Conservation (phyloP, 768 basidiomycete species). For the Auricularia sp. region DNA sequence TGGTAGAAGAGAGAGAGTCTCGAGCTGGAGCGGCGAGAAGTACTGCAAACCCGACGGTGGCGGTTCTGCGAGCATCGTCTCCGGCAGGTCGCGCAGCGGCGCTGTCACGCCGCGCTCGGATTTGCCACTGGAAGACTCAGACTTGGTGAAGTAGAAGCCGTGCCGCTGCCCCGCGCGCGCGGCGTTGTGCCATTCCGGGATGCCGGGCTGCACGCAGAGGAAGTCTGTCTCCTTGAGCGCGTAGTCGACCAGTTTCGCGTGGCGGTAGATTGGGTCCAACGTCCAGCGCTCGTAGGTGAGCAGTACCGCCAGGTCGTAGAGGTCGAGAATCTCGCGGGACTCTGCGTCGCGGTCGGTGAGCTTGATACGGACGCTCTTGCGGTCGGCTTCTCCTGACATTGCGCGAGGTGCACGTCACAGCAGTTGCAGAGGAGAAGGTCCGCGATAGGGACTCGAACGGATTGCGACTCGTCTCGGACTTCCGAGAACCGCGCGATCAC, state of each 20-base stretch:
- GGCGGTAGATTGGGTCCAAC: constrained; percentile 14
- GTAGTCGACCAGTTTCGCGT: constrained; percentile 14
- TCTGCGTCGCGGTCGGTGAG: too few species aligned
- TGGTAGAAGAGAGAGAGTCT: constrained; percentile 17
- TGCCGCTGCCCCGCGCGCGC: background rate
- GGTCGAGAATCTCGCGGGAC: constrained; percentile 7
- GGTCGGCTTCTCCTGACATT: too few species aligned
- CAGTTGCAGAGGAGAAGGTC: too few species aligned
- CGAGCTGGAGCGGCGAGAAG: constrained; percentile 9
- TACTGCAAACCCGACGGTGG: constrained; percentile 1
- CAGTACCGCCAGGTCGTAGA: constrained; percentile 12
- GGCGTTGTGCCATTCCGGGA: background rate
- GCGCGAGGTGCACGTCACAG: too few species aligned
- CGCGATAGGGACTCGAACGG: too few species aligned
- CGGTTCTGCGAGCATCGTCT: constrained; percentile 12
- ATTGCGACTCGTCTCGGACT: too few species aligned
- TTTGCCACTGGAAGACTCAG: too few species aligned
- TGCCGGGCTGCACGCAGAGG: background rate
- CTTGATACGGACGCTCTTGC: too few species aligned
- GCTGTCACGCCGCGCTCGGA: background rate
- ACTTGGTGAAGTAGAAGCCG: background rate
- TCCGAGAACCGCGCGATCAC: too few species aligned
- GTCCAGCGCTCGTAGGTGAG: constrained; percentile 14
- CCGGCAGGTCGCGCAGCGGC: constrained; percentile 11
- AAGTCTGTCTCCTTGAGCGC: background rate